phyloP scores from a whole-genome alignment of 805 yeast species.

The Millerozyma miso region DNA sequence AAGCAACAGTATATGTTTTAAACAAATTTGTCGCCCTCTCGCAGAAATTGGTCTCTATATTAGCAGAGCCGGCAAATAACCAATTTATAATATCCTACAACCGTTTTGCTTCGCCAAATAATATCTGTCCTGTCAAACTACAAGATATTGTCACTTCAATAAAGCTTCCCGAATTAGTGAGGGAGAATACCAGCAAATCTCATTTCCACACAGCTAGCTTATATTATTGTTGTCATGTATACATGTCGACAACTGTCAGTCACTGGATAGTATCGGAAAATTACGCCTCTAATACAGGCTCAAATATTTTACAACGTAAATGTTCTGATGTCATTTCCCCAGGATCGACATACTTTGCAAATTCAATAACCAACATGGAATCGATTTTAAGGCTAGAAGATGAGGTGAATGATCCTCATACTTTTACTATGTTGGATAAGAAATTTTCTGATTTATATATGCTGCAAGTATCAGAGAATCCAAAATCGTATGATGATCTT shows the following conservation, averaged over 20 bases:
- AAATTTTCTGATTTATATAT: slow-evolving; percentile 6
- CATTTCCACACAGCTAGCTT: slow-evolving; percentile 26
- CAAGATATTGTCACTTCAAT: slow-evolving; percentile 12
- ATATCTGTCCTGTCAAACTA: slow-evolving; percentile 13
- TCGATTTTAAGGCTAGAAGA: slow-evolving; percentile 5
- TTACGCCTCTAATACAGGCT: slow-evolving; percentile 3
- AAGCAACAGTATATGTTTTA: slow-evolving; percentile 17
- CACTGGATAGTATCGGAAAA: slow-evolving; percentile 26
- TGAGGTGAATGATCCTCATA: not conserved
- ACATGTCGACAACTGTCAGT: slow-evolving; percentile 10
- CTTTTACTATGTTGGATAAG: slow-evolving; percentile 12
- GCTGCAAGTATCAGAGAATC: slow-evolving; percentile 10
- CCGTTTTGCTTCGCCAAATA: slow-evolving; percentile 14
- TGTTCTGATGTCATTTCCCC: slow-evolving; percentile 26
- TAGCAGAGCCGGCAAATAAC: slow-evolving; percentile 5
- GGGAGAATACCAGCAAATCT: slow-evolving; percentile 11
- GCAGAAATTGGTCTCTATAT: slow-evolving; percentile 6
- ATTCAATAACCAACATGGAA: slow-evolving; percentile 15
- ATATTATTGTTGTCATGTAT: slow-evolving; percentile 25
- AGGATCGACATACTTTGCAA: slow-evolving; percentile 19
- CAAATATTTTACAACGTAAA: slow-evolving; percentile 18
- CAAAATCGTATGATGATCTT: slow-evolving; percentile 21
- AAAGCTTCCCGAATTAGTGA: slow-evolving; percentile 9
- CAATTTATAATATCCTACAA: slow-evolving; percentile 19
- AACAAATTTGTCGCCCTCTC: slow-evolving; percentile 21